These are phyloP conservation scores for Datura wrightii DNA, from an alignment of 257 asterid species.

Conservation along the genomic window DNA sequence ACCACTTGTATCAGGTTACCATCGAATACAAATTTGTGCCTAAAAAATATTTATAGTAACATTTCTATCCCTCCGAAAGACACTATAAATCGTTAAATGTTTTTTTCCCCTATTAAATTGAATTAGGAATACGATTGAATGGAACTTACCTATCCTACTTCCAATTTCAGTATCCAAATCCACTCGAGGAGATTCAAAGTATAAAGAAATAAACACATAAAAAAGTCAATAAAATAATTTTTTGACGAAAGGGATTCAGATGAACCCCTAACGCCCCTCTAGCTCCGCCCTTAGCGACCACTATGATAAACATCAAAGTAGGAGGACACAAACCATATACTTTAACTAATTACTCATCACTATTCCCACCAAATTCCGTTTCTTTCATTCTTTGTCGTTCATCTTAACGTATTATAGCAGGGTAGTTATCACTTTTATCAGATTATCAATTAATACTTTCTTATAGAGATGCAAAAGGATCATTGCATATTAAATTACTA, in stretches of 20 bases:
- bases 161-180: too few species aligned
- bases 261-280: neutral
- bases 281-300: neutral
- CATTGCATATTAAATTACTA: too few species aligned
- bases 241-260: neutral
- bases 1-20: too few species aligned
- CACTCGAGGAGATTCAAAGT: neutral
- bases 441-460: neutral
- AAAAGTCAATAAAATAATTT: neutral
- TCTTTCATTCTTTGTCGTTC: conserved; percentile 31
- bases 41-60: too few species aligned
- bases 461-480: neutral
- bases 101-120: too few species aligned
- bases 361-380: conserved; percentile 43
- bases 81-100: too few species aligned
- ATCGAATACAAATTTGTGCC: too few species aligned
- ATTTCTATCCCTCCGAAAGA: too few species aligned
- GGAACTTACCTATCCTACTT: too few species aligned
- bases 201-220: neutral
- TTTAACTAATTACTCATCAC: conserved; percentile 36
- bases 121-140: too few species aligned
- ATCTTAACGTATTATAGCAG: neutral
- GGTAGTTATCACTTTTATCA: neutral
- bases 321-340: neutral
- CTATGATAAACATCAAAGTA: neutral